Evolutionary conservation across 345 rosid genomes (phyloP), one percentile per base, ranked within the genome.

Genomic region (Boechera retrofracta): DNA sequence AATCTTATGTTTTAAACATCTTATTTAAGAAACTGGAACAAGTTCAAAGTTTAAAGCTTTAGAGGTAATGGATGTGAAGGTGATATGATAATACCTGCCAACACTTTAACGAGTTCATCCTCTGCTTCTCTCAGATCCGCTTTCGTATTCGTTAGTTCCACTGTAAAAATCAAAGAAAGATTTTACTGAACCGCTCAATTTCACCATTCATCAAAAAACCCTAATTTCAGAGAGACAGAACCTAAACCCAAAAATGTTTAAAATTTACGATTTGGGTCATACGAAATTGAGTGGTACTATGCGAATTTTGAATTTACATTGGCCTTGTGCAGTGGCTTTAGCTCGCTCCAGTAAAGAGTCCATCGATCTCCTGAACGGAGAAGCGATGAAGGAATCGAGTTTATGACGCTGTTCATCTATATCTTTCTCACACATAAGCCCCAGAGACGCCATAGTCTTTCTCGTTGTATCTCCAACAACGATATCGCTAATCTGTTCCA

Each of bases 121-220:
- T 95, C 98, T n/a, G 89, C 94, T 72, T 88, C 94, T 83, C 89
- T 83, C 80, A 91, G 83, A 38, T 83, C 52, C 56, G 83, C 67
- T 84, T 91, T 91, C 81, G 87, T 1, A 76, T 85, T 85, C 56
- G 67, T 79, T 21, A 89, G 52, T 72, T 81, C 81, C 85, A 66
- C 98, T 95, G 82, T 26, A 36, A 71, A 0, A 36, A 58, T 36
- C 76, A 51, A 26, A 7, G 38, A 38, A 1, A 71, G 47, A 28
- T 28, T 11, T 28, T 21, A 63, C 36, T 32, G 5, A 75, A 71
- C 71, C 77, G 69, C 67, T 59, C 71, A 42, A 35, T 74, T 67
- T 69, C 60, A 18, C 42, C 70, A 67, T 16, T 41, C 26, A 41
- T 55, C 49, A 26, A 12, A 48, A 67, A 77, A 70, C 79, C 83